phyloP scores from a whole-genome alignment of 176 grass and related monocot species.

The Triticum monococcum region DNA sequence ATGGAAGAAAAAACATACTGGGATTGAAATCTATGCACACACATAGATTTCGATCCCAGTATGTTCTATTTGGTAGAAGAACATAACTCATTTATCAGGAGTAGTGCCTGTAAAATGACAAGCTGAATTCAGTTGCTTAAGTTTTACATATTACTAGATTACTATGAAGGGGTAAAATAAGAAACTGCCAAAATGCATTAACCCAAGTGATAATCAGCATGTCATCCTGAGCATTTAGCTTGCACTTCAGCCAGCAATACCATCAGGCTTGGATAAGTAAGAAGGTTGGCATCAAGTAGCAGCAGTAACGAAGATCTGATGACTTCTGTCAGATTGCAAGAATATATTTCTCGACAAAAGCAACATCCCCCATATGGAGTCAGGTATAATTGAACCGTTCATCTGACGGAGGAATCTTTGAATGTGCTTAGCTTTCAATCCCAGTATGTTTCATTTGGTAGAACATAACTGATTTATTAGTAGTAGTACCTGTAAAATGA shows the following conservation, averaged over 20 bases:
- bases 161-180: not conserved
- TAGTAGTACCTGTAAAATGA: not conserved
- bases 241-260: not conserved
- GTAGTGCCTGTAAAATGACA: not conserved
- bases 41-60: not conserved
- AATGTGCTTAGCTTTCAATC: conserved; percentile 31
- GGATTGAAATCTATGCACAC: conserved; percentile 1
- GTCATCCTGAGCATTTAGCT: not conserved
- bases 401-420: conserved; percentile 22
- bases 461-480: not conserved
- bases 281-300: conserved; percentile 16
- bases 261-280: conserved; percentile 2
- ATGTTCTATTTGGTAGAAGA: not conserved
- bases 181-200: conserved; percentile 6
- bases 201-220: not conserved
- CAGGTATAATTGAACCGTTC: conserved; percentile 18
- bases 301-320: conserved; percentile 24
- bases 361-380: not conserved
- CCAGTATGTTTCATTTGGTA: conserved; percentile 6
- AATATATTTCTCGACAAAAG: conserved; percentile 30
- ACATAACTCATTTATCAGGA: not conserved
- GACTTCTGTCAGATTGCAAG: conserved; percentile 42
- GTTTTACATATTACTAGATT: not conserved
- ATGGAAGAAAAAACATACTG: conserved; percentile 28
- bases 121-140: not conserved